Conservation (phyloP, 1,284 basidiomycete genomes). For the Sparassis latifolia region DNA sequence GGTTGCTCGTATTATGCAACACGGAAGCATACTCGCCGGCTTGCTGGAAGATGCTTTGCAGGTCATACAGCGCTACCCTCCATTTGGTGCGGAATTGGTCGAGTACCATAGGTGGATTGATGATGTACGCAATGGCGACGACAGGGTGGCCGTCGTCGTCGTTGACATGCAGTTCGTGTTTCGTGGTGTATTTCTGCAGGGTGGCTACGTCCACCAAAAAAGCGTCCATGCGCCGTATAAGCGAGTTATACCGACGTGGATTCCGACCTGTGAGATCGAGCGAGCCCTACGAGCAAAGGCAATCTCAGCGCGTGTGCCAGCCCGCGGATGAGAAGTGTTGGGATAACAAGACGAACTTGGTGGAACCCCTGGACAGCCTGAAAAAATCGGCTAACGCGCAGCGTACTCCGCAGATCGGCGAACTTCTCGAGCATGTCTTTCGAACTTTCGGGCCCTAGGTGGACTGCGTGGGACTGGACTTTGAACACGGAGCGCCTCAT, state of each 20-base stretch:
- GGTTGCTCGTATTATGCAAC: neutral
- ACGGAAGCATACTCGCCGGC: neutral
- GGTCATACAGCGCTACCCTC: neutral
- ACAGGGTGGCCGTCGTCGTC: neutral
- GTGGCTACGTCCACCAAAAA: neutral
- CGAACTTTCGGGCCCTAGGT: neutral
- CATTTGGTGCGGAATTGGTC: neutral
- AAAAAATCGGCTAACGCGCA: slow-evolving; percentile 7
- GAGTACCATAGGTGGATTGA: neutral
- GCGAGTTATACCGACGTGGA: slow-evolving; percentile 3
- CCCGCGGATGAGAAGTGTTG: neutral
- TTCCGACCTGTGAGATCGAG: slow-evolving; percentile 11
- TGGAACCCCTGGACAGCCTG: slow-evolving; percentile 6
- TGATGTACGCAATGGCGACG: neutral
- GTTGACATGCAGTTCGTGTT: neutral
- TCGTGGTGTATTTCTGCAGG: neutral
- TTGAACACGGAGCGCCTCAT: neutral
- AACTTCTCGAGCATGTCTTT: neutral
- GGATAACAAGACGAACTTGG: slow-evolving; percentile 2
- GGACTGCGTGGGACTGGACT: neutral
- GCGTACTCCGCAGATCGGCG: neutral
- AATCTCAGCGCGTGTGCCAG: neutral
- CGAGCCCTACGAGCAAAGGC: slow-evolving; percentile 2
- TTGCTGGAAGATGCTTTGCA: neutral
- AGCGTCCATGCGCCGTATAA: neutral